Evolutionary conservation across 306 rosid genomes (phyloP).

Genomic region (Cicer judaicum): DNA sequence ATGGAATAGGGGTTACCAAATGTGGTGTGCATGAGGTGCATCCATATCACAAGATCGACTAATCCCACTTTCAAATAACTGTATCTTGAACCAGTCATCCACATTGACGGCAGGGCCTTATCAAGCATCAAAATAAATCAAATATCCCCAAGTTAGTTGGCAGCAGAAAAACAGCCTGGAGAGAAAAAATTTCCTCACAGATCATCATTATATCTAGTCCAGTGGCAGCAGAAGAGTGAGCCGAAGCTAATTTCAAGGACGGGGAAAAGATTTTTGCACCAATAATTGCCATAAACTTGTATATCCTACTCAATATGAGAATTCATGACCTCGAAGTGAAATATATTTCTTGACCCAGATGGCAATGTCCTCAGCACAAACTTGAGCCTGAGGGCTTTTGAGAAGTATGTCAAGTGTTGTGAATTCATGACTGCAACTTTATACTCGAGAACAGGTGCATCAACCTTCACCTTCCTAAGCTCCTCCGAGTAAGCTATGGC

Average conservation of each 20-base stretch:
- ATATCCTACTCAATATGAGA: slow-evolving; percentile 72
- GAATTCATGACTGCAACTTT: slow-evolving; percentile 96
- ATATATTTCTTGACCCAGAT: slow-evolving; percentile 95
- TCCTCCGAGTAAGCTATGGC: slow-evolving; percentile 98
- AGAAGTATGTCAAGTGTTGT: slow-evolving; percentile 92
- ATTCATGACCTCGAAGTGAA: slow-evolving; percentile 91
- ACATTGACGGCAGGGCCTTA: slow-evolving; percentile 28
- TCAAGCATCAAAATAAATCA: slow-evolving; percentile 42
- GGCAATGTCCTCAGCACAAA: slow-evolving; percentile 92
- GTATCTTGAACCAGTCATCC: slow-evolving; percentile 52
- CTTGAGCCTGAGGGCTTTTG: slow-evolving; percentile 91
- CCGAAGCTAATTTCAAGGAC: slow-evolving; percentile 39
- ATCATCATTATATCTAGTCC: slow-evolving; percentile 11
- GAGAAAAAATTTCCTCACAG: slow-evolving; percentile 26
- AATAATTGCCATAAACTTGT: slow-evolving; percentile 29
- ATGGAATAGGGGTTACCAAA: slow-evolving; percentile 49
- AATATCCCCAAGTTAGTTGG: slow-evolving; percentile 32
- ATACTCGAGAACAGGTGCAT: slow-evolving; percentile 89
- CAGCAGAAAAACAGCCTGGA: slow-evolving; percentile 21
- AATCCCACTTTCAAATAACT: slow-evolving; percentile 55
- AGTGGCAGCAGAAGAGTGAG: not conserved
- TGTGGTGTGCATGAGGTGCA: slow-evolving; percentile 39
- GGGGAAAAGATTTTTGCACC: slow-evolving; percentile 18
- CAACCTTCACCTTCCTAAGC: slow-evolving; percentile 88
- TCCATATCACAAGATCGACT: slow-evolving; percentile 57